These are phyloP conservation scores for Colletotrichum sojae DNA, from an alignment of 2,329 filamentous ascomycete species.

Conservation along the genomic window DNA sequence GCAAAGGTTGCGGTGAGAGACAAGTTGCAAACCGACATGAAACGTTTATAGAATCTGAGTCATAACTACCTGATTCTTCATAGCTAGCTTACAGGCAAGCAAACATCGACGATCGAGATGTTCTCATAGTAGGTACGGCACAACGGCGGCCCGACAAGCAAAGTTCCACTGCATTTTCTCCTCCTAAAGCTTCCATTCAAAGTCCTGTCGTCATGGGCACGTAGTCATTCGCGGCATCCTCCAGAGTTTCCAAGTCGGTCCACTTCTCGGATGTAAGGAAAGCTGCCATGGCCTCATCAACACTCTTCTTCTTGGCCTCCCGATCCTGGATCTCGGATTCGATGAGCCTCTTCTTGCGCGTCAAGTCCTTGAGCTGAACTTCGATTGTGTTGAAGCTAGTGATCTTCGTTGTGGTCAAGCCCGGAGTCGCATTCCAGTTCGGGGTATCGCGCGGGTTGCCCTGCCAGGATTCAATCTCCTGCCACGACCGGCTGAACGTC, in stretches of 20 bases:
- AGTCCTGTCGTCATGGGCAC: neutral
- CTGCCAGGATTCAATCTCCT: neutral
- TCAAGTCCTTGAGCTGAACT: slow-evolving; percentile 4
- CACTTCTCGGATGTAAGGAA: neutral
- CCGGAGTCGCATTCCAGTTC: neutral
- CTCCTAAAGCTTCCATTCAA: neutral
- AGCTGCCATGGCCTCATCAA: neutral
- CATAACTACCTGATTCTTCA: no score
- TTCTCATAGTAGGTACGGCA: no score
- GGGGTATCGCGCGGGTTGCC: neutral
- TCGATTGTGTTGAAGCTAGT: slow-evolving; percentile 10
- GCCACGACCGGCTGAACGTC: slow-evolving; percentile 1
- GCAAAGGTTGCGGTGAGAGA: no score
- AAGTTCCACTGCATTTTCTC: no score
- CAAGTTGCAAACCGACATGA: no score
- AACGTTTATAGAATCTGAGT: no score
- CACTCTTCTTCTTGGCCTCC: neutral
- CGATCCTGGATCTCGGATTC: slow-evolving; percentile 9
- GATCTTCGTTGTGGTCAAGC: neutral
- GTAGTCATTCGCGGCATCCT: slow-evolving; percentile 9
- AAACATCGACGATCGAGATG: no score
- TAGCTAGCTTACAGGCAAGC: no score
- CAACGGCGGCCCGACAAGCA: no score
- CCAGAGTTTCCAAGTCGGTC: slow-evolving; percentile 2
- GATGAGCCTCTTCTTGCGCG: slow-evolving; percentile 10